Conservation (phyloP, 306 rosid genomes). For the Begonia fuchsioides region DNA sequence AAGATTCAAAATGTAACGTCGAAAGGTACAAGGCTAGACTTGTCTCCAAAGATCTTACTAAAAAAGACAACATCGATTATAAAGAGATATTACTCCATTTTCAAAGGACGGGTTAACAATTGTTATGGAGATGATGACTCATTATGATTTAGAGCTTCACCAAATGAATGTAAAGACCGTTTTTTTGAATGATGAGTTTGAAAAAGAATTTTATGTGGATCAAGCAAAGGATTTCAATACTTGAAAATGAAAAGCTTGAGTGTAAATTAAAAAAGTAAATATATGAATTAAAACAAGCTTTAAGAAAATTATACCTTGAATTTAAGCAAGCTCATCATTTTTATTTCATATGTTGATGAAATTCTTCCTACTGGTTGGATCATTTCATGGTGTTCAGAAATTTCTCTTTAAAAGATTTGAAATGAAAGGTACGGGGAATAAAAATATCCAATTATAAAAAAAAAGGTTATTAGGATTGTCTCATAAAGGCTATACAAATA, state of each 20-base stretch:
- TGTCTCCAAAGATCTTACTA: neutral
- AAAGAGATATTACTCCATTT: neutral
- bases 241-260: neutral
- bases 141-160: neutral
- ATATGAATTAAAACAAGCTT: neutral
- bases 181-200: neutral
- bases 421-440: too few relatives aligned
- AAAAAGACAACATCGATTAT: too few relatives aligned
- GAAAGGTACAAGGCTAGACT: neutral
- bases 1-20: neutral
- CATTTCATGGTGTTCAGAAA: too few relatives aligned
- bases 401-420: too few relatives aligned
- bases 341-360: conserved; percentile 31
- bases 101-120: too few relatives aligned
- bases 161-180: neutral
- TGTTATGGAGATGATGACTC: neutral
- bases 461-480: too few relatives aligned
- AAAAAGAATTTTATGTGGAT: neutral
- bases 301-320: neutral
- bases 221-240: neutral
- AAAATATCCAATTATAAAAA: too few relatives aligned
- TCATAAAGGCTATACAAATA: too few relatives aligned
- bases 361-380: conserved; percentile 10
- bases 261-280: too few relatives aligned
- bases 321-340: neutral